phyloP scores from a whole-genome alignment of 306 rosid genomes.

The Alnus glutinosa region DNA sequence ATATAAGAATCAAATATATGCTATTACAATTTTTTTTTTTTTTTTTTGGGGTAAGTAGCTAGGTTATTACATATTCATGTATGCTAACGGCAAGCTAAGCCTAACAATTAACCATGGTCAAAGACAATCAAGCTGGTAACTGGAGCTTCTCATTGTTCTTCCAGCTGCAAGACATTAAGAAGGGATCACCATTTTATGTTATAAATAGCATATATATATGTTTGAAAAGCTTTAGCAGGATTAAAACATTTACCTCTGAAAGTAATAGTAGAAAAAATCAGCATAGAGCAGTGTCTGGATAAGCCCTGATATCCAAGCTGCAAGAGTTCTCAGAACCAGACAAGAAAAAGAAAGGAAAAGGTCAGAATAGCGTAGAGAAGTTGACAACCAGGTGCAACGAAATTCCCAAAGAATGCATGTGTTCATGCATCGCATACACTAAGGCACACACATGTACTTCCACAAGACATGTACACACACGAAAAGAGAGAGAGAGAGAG shows the following conservation, averaged over 20 bases:
- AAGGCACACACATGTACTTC: not conserved
- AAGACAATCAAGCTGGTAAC: slow-evolving; percentile 67
- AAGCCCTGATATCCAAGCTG: slow-evolving; percentile 88
- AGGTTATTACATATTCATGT: not conserved
- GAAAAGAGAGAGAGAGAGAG: not conserved
- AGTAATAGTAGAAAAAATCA: slow-evolving; percentile 90
- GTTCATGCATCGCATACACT: not conserved
- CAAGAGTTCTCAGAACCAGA: slow-evolving; percentile 15
- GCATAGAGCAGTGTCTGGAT: slow-evolving; percentile 82
- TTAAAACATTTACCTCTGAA: slow-evolving; percentile 61
- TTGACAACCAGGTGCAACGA: not conserved
- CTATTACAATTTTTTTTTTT: not conserved
- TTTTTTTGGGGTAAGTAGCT: not conserved
- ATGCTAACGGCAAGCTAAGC: slow-evolving; percentile 21
- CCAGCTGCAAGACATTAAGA: slow-evolving; percentile 60
- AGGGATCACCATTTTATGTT: slow-evolving; percentile 14
- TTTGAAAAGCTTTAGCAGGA: slow-evolving; percentile 14
- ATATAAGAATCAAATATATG: not conserved
- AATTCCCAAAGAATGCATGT: not conserved
- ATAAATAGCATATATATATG: not conserved
- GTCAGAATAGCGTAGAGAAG: not conserved
- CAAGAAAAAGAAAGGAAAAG: not conserved
- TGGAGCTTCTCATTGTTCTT: slow-evolving; percentile 82
- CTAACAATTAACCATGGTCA: slow-evolving; percentile 15
- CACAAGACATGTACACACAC: not conserved